Conservation (phyloP, 2,329 filamentous ascomycete species). For the Aureobasidium mangrovei region DNA sequence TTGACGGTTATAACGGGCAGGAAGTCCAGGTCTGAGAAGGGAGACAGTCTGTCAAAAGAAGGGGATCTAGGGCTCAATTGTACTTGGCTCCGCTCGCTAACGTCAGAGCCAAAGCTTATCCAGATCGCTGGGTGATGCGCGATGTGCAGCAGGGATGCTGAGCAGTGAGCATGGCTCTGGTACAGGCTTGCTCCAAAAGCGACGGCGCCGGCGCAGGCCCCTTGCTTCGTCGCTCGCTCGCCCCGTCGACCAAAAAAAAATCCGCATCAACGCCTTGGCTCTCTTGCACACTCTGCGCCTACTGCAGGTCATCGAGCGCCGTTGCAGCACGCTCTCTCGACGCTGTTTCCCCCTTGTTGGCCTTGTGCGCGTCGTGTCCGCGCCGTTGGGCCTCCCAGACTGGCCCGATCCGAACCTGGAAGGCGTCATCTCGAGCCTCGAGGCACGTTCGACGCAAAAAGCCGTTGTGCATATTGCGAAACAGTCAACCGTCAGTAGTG, state of each 20-base stretch:
- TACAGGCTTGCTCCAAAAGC: slow-evolving; percentile 6
- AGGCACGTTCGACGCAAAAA: not conserved
- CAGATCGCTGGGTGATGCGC: slow-evolving; percentile 31
- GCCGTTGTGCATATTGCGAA: slow-evolving; percentile 11
- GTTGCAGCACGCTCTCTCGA: slow-evolving; percentile 8
- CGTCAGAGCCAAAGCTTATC: slow-evolving; percentile 20
- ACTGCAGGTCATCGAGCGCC: slow-evolving; percentile 14
- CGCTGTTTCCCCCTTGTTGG: not conserved
- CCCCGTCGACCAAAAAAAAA: not conserved
- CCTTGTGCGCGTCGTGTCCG: slow-evolving; percentile 2
- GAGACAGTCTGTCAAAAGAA: slow-evolving; percentile 7
- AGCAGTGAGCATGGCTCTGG: slow-evolving; percentile 7
- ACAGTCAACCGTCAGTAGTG: slow-evolving; percentile 13
- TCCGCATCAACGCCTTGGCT: not conserved
- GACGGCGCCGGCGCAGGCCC: slow-evolving; percentile 12
- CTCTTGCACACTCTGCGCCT: slow-evolving; percentile 1
- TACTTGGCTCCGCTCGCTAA: slow-evolving; percentile 12
- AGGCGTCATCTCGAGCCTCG: slow-evolving; percentile 8
- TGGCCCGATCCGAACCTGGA: slow-evolving; percentile 5
- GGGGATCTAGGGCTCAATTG: slow-evolving; percentile 8
- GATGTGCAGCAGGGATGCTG: slow-evolving; percentile 16
- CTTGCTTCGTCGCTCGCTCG: not conserved
- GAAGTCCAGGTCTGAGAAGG: slow-evolving; percentile 10
- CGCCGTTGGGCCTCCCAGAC: not conserved
- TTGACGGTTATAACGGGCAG: slow-evolving; percentile 12